phyloP scores from a whole-genome alignment of 768 basidiomycete species.

The Leccinum subgranulosum region DNA sequence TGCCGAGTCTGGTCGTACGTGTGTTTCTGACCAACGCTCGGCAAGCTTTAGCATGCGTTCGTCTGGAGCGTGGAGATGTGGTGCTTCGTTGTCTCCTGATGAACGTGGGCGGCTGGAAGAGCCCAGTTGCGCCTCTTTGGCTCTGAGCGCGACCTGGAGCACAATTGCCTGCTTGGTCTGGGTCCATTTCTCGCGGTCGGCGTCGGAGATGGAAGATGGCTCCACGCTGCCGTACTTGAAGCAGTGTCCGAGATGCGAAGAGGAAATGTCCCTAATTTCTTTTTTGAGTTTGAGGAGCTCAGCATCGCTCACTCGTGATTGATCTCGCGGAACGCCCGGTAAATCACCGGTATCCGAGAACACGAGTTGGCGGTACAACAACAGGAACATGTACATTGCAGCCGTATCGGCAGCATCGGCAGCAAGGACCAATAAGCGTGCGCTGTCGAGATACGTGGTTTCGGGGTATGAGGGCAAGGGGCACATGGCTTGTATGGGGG shows the following conservation, averaged over 20 bases:
- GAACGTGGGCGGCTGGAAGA: conserved; percentile 24
- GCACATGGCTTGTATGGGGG: conserved; percentile 31
- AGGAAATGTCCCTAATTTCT: conserved; percentile 69
- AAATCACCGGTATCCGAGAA: conserved; percentile 43
- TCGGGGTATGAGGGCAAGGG: conserved; percentile 59
- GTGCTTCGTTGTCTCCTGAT: conserved; percentile 24
- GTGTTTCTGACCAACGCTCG: conserved; percentile 66
- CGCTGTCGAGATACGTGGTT: conserved; percentile 76
- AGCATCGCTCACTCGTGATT: conserved; percentile 44
- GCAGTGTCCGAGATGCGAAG: conserved; percentile 58
- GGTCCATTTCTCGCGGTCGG: conserved; percentile 53
- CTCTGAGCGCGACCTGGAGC: conserved; percentile 73
- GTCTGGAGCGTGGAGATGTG: conserved; percentile 38
- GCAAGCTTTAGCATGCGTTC: conserved; percentile 55
- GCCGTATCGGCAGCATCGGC: conserved; percentile 74
- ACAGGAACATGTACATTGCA: conserved; percentile 74
- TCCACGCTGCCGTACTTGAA: conserved; percentile 38
- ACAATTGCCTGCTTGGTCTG: conserved; percentile 61
- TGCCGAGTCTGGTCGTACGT: conserved; percentile 59
- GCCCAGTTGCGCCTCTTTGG: conserved; percentile 42
- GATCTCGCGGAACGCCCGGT: conserved; percentile 25
- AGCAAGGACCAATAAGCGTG: conserved; percentile 62
- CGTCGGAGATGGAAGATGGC: conserved; percentile 23
- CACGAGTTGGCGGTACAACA: conserved; percentile 76
- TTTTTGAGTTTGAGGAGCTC: conserved; percentile 62